A percentile compares a stretch with the other conserved stretches of the same genome.
phyloP scores from a whole-genome alignment of 1,284 basidiomycete species.

The Vanrija sp. region DNA sequence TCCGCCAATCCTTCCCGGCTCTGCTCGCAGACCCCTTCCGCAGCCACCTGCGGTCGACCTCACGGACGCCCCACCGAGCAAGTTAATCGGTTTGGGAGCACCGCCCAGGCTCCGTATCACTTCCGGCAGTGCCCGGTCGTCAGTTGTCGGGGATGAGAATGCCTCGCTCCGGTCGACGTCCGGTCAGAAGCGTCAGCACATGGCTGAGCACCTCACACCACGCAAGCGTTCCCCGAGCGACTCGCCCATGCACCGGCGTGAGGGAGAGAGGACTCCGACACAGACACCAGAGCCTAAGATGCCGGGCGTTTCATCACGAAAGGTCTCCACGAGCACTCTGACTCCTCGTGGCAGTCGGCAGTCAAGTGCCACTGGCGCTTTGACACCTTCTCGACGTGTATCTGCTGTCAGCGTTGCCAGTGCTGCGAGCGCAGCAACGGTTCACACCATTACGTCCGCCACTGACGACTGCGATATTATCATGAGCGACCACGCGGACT shows the following conservation, averaged over 20 bases:
- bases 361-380: not conserved
- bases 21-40: too few species aligned
- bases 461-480: slow-evolving; percentile 13
- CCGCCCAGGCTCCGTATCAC: slow-evolving; percentile 33
- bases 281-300: too few species aligned
- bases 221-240: slow-evolving; percentile 34
- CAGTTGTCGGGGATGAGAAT: slow-evolving; percentile 18
- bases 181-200: slow-evolving; percentile 36
- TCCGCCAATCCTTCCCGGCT: too few species aligned
- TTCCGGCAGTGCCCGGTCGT: slow-evolving; percentile 29
- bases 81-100: slow-evolving; percentile 24
- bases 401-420: slow-evolving; percentile 8
- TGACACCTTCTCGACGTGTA: slow-evolving; percentile 6
- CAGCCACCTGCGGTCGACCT: too few species aligned
- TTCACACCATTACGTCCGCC: slow-evolving; percentile 3
- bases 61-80: too few species aligned
- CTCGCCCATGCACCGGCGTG: slow-evolving; percentile 14
- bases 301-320: too few species aligned
- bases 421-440: not conserved
- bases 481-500: slow-evolving; percentile 17
- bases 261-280: slow-evolving; percentile 9
- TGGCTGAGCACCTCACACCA: slow-evolving; percentile 33
- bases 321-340: not conserved
- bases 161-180: not conserved
- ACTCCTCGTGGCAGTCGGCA: not conserved